Evolutionary conservation across 352 stramenopile genomes (phyloP).

Genomic region (Pythium dissotocum): DNA sequence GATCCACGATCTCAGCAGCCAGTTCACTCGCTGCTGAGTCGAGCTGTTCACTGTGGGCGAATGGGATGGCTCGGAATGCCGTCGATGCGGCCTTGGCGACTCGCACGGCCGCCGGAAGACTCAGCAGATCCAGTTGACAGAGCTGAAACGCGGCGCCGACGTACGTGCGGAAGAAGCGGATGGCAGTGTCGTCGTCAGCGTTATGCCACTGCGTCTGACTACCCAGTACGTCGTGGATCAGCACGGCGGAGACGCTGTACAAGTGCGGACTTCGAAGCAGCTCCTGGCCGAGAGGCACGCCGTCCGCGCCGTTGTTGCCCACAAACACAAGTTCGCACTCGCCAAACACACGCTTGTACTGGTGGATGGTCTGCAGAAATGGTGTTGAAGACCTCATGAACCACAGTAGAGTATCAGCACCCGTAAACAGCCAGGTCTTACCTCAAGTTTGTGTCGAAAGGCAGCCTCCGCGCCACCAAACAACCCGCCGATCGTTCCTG

Average conservation of each 20-base stretch:
- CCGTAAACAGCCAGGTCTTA: slow-evolving; percentile 8
- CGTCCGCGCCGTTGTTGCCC: slow-evolving; percentile 67
- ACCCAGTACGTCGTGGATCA: slow-evolving; percentile 80
- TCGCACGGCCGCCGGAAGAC: slow-evolving; percentile 48
- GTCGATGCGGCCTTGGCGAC: slow-evolving; percentile 56
- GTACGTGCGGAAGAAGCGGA: slow-evolving; percentile 75
- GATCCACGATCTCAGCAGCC: slow-evolving; percentile 42
- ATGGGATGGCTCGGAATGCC: slow-evolving; percentile 58
- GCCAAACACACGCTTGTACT: slow-evolving; percentile 62
- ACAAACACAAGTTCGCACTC: slow-evolving; percentile 76
- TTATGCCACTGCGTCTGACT: slow-evolving; percentile 42
- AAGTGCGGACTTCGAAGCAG: slow-evolving; percentile 49
- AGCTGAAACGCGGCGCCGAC: slow-evolving; percentile 67
- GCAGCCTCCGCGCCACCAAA: slow-evolving; percentile 11
- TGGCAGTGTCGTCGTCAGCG: slow-evolving; percentile 41
- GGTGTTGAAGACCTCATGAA: too few species aligned
- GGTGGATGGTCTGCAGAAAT: slow-evolving; percentile 46
- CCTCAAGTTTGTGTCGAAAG: slow-evolving; percentile 61
- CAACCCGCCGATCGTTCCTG: slow-evolving; percentile 18
- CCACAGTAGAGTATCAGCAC: too few species aligned
- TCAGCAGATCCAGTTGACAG: slow-evolving; percentile 47
- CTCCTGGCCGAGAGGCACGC: slow-evolving; percentile 69
- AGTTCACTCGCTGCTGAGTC: slow-evolving; percentile 60
- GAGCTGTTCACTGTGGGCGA: slow-evolving; percentile 53
- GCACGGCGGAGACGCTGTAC: slow-evolving; percentile 53